phyloP scores from a whole-genome alignment of 2,329 filamentous ascomycete species.

The Ceratocystis smalleyi region DNA sequence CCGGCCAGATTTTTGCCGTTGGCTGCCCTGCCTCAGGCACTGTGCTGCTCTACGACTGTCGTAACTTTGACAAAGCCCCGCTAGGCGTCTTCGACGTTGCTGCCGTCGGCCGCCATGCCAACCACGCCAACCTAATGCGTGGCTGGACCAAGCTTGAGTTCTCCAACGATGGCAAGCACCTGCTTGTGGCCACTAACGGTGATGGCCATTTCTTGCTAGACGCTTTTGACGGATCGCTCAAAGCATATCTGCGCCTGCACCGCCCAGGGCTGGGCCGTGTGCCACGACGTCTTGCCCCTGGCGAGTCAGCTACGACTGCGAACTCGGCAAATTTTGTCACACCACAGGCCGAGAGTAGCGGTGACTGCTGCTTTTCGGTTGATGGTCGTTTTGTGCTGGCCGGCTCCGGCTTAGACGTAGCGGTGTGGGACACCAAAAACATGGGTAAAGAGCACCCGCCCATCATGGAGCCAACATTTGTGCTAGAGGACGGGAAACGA shows the following conservation, averaged over 20 bases:
- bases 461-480: slow-evolving; percentile 46
- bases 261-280: slow-evolving; percentile 38
- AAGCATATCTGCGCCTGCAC: slow-evolving; percentile 52
- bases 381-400: slow-evolving; percentile 82
- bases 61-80: slow-evolving; percentile 84
- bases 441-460: slow-evolving; percentile 35
- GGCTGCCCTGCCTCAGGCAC: slow-evolving; percentile 65
- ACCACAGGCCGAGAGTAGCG: slow-evolving; percentile 38
- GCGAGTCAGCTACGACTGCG: slow-evolving; percentile 27
- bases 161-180: slow-evolving; percentile 81
- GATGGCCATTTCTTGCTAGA: slow-evolving; percentile 85
- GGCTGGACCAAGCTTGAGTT: slow-evolving; percentile 91
- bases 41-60: slow-evolving; percentile 79
- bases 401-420: slow-evolving; percentile 56
- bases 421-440: slow-evolving; percentile 68
- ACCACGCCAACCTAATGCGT: slow-evolving; percentile 42
- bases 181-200: slow-evolving; percentile 72
- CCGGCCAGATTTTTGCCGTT: slow-evolving; percentile 79
- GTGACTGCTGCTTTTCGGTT: slow-evolving; percentile 77
- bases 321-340: slow-evolving; percentile 25
- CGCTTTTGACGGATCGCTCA: slow-evolving; percentile 69
- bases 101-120: slow-evolving; percentile 34
- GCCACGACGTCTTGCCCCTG: slow-evolving; percentile 36
- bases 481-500: slow-evolving; percentile 45
- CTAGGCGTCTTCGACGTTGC: slow-evolving; percentile 74